phyloP scores from a whole-genome alignment of 2,329 filamentous ascomycete genomes.

The Stachybotrys elegans region DNA sequence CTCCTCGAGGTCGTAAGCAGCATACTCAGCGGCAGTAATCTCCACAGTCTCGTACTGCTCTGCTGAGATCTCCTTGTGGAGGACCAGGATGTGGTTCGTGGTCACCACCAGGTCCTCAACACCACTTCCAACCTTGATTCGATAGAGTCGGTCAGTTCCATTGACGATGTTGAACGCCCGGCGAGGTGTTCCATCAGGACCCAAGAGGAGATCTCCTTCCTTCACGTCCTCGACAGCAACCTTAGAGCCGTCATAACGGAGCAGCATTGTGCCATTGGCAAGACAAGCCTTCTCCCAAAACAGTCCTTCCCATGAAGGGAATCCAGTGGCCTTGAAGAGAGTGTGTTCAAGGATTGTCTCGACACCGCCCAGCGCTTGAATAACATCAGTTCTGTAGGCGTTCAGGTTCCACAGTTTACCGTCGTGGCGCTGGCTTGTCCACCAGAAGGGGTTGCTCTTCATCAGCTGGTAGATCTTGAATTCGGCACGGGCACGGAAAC shows the following conservation, averaged over 20 bases:
- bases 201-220: slow-evolving; percentile 43
- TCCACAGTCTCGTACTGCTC: slow-evolving; percentile 34
- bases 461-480: slow-evolving; percentile 99
- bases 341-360: slow-evolving; percentile 98
- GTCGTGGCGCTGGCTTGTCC: slow-evolving; percentile 95
- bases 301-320: slow-evolving; percentile 93
- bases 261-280: slow-evolving; percentile 36
- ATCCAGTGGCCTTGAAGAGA: slow-evolving; percentile 92
- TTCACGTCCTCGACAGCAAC: slow-evolving; percentile 42
- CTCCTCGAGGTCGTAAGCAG: slow-evolving; percentile 30
- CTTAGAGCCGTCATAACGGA: slow-evolving; percentile 37
- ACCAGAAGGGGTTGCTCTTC: slow-evolving; percentile 99
- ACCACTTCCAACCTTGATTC: slow-evolving; percentile 35
- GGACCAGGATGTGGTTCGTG: slow-evolving; percentile 41
- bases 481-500: slow-evolving; percentile 89
- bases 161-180: slow-evolving; percentile 44
- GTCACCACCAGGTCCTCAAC: slow-evolving; percentile 45
- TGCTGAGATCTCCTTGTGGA: slow-evolving; percentile 24
- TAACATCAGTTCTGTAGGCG: slow-evolving; percentile 92
- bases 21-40: slow-evolving; percentile 40
- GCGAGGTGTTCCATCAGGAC: slow-evolving; percentile 41
- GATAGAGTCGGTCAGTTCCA: slow-evolving; percentile 41
- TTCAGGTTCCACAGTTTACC: slow-evolving; percentile 98
- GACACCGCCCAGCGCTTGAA: slow-evolving; percentile 91
- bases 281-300: slow-evolving; percentile 73